Conservation (phyloP, 75 land plant species). For the Selaginella tamariscina region DNA sequence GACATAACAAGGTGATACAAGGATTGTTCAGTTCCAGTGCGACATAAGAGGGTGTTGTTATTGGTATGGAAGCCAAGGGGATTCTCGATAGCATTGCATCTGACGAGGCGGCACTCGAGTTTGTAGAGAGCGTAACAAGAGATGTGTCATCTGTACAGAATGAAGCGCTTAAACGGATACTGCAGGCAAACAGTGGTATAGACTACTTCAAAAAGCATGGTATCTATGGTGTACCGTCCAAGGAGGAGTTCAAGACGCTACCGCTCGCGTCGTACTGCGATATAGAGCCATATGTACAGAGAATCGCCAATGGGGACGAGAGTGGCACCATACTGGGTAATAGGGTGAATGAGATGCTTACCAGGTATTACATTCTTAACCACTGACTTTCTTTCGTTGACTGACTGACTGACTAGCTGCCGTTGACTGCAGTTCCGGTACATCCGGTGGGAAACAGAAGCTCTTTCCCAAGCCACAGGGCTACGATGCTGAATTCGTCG, state of each 20-base stretch:
- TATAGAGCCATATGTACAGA: conserved; percentile 35
- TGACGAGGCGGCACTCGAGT: neutral
- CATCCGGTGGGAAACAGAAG: neutral
- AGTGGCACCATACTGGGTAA: neutral
- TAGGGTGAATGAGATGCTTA: neutral
- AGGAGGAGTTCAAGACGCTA: conserved; percentile 12
- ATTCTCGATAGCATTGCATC: neutral
- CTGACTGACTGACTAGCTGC: neutral
- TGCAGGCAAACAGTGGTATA: neutral
- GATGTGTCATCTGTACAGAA: neutral
- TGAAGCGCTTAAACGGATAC: neutral
- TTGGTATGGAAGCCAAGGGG: neutral
- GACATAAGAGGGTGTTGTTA: neutral
- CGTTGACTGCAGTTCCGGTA: neutral
- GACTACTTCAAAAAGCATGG: conserved; percentile 1
- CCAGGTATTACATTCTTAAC: neutral
- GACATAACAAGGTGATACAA: too few species aligned
- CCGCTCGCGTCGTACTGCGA: conserved; percentile 37
- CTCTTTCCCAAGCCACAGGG: neutral
- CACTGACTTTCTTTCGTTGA: neutral
- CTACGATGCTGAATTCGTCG: neutral
- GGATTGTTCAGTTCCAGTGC: neutral
- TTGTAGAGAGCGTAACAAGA: neutral
- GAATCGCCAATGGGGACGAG: conserved; percentile 49
- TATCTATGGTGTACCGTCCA: neutral